Base-by-base conservation (phyloP, 192 early-diverging fungal genomes). In the Phycomyces blakesleeanus region DNA sequence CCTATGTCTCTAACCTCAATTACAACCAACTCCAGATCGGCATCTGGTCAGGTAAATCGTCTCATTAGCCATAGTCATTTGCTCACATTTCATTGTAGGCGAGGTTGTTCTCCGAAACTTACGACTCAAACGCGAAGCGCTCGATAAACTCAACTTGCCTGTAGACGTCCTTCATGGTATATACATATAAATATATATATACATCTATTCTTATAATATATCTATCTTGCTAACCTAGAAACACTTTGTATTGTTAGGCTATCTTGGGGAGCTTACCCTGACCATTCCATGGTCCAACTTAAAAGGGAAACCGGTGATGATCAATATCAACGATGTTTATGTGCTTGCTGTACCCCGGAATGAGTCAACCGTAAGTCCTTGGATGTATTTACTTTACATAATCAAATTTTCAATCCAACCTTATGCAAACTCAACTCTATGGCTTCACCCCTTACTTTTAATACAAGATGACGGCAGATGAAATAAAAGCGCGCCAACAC, bases 201-300 rank as follows among this genome's bases (percentile, higher is more conserved):
- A n/a, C n/a, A n/a, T n/a, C n/a, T n/a, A n/a, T n/a, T n/a, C n/a
- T n/a, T n/a, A n/a, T n/a, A n/a, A n/a, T n/a, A n/a, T n/a, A n/a
- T n/a, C n/a, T n/a, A n/a, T n/a, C n/a, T 42, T 54, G 21, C 22
- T 3, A 61, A 15, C n/a, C 27, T n/a, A 41, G 8, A 6, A 41
- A 41, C 40, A n/a, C n/a, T n/a, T n/a, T n/a, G n/a, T n/a, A n/a
- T 21, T 20, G 22, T 57, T 60, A 91, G 94, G 94, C 15, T 93
- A 92, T 71, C 84, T 99, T 18, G 97, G 97, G 22, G 88, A 93
- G 57, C 85, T 98, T 24, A 94, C 89, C 0, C 76, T 98, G 6
- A 89, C 81, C n/a, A 97, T 99, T 56, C 96, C 97, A 8, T 99
- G 97, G 97, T 89, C 84, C 3, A 96, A 99, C 76, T 78, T 99